Base-by-base conservation (phyloP, 164 flowering plant genomes). In the Tinospora cordifolia region DNA sequence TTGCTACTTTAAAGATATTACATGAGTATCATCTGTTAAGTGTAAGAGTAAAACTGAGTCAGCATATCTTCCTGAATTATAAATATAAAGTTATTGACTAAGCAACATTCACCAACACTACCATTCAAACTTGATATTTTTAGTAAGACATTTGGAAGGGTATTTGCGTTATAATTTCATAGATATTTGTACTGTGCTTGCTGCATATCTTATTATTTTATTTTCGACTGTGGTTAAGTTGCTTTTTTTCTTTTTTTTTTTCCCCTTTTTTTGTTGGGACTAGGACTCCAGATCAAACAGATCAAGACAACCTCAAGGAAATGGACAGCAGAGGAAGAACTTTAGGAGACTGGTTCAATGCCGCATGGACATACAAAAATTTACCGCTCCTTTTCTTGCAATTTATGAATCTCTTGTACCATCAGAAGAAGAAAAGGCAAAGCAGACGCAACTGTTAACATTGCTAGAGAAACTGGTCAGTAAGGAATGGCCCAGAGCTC, bases 401-500 rank as follows among this genome's bases (percentile, higher is more conserved):
- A 83, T 92, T 60, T 91, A 79, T 75, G 84, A 87, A 74, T 87
- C 96, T 38, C 70, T 95, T n/a, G 87, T 88, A 75, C 99, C 99
- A 27, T 70, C 85, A 15, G 93, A 90, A 46, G 98, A 95, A 79
- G 99, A 92, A 72, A 89, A 87, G 83, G 84, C 81, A 59, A 92
- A 90, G 80, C 99, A 95, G 81, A 85, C 84, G 77, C 87, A 87
- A 27, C 79, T 95, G 49, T 40, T 92, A 47, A 57, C 83, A 27
- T 77, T 75, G 62, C 68, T 95, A 77, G 94, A 90, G 82, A 90
- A 78, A 66, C 75, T 92, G 77, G 94, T 95, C 62, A 72, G 65
- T 77, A 85, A 82, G 71, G 96, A 95, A 73, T 95, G 99, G 99
- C 98, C 99, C 54, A 72, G 79, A 36, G 98, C 99, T 71, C 85